Base-by-base conservation (phyloP, 768 basidiomycete species). In the Crucibulum laeve region DNA sequence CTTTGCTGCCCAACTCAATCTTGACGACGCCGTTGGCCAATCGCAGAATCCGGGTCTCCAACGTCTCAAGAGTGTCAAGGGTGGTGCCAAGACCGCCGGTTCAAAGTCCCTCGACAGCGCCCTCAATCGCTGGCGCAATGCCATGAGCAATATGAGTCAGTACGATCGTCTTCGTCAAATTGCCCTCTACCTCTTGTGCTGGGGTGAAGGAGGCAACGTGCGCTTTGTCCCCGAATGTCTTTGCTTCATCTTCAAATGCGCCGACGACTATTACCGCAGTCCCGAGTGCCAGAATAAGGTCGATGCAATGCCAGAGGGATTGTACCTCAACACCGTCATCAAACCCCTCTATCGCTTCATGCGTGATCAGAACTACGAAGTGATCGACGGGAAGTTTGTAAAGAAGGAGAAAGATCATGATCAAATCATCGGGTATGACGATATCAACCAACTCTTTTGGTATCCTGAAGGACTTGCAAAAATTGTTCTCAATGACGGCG, bases 231-330 rank as follows among this genome's bases (percentile, higher is more conserved):
- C 96, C 8, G 96, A 99, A 60, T 91, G 88, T 54, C 69, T 99
- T 37, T 97, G 95, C 73, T 99, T 98, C 78, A 95, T 99, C 59
- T 98, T 98, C 84, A 99, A 99, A 68, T 99, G 96, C 58, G 96
- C 96, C 45, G 96, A 99, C 64, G 96, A 99, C 69, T 98, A 98
- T 62, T 99, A 99, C 65, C 89, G 96, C 46, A 92, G 90, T 46
- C 85, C 95, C 21, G 96, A 98, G 61, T 99, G 96, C 60, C 96
- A 99, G 68, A 95, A 91, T 67, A 74, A 84, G 51, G 66, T 90
- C 21, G 96, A 99, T 34, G 87, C 94, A 4, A 90, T 97, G 2
- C 88, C 89, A 7, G 96, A 98, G 58, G 95, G 95, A 22, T 68
- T 98, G 38, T 99, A 95, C 65, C 80, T 99, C 41, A 80, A 88